phyloP scores from a whole-genome alignment of 2,329 filamentous ascomycete genomes.

The Colletotrichum sansevieriae region DNA sequence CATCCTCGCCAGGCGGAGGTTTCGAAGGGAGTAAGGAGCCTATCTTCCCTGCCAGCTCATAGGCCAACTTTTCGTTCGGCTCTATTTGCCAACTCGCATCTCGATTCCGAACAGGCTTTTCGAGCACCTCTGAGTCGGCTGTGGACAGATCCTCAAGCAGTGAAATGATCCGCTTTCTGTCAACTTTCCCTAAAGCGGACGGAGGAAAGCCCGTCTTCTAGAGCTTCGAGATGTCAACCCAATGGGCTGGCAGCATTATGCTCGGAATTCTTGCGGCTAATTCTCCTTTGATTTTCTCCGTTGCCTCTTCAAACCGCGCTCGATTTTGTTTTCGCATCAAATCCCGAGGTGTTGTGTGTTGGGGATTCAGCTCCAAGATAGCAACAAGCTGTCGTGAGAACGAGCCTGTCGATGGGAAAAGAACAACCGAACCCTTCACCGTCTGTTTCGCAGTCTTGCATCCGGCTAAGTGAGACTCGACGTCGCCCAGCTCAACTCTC shows the following conservation, averaged over 20 bases:
- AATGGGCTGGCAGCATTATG: constrained; percentile 28
- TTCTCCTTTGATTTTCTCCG: background rate
- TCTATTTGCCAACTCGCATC: background rate
- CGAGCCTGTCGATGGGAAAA: constrained; percentile 11
- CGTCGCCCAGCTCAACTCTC: constrained; percentile 44
- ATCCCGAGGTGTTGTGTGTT: too few relatives aligned
- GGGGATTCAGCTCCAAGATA: constrained; percentile 10
- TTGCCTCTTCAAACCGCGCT: background rate
- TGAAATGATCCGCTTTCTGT: background rate
- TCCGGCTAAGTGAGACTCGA: constrained; percentile 35
- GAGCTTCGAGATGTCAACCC: background rate
- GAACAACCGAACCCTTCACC: background rate
- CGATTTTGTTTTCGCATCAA: too few relatives aligned
- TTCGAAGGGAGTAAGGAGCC: background rate
- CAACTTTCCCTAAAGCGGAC: background rate
- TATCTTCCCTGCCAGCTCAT: constrained; percentile 24
- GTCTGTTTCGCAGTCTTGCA: background rate
- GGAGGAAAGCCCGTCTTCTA: background rate
- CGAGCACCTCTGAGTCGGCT: background rate
- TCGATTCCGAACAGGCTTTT: accelerated
- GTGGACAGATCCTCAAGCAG: background rate
- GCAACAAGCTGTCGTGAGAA: constrained; percentile 20
- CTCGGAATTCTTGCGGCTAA: constrained; percentile 1
- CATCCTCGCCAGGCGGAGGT: background rate
- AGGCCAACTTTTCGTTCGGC: background rate